phyloP scores from a whole-genome alignment of 2,329 filamentous ascomycete species.

The Teratosphaeria viscida region DNA sequence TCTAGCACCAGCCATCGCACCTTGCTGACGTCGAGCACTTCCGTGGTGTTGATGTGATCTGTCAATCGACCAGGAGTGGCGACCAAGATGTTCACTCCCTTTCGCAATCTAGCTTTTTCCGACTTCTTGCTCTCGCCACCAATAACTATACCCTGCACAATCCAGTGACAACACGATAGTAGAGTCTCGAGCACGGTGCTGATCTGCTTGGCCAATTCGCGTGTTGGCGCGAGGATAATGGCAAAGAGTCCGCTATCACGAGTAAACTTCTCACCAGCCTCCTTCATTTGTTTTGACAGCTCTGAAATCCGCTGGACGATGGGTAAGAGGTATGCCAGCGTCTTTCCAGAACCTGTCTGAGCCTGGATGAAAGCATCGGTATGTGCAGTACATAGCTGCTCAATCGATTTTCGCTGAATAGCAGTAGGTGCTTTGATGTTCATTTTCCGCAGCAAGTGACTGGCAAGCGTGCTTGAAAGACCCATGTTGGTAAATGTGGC shows the following conservation, averaged over 20 bases:
- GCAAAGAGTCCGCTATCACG: slow-evolving; percentile 86
- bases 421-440: slow-evolving; percentile 83
- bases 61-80: slow-evolving; percentile 85
- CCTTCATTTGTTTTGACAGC: slow-evolving; percentile 47
- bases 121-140: slow-evolving; percentile 64
- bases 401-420: slow-evolving; percentile 83
- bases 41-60: slow-evolving; percentile 87
- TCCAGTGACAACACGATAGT: slow-evolving; percentile 82
- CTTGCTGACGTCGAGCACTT: slow-evolving; percentile 75
- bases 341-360: slow-evolving; percentile 95
- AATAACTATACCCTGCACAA: slow-evolving; percentile 78
- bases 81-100: slow-evolving; percentile 90
- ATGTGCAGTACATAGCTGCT: slow-evolving; percentile 68
- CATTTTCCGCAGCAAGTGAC: slow-evolving; percentile 76
- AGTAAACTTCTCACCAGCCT: slow-evolving; percentile 46
- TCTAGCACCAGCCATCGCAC: slow-evolving; percentile 92
- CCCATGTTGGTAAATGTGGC: slow-evolving; percentile 81
- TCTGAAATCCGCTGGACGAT: slow-evolving; percentile 81
- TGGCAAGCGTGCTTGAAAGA: slow-evolving; percentile 67
- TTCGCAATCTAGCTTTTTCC: slow-evolving; percentile 86
- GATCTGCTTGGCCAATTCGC: slow-evolving; percentile 92
- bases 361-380: slow-evolving; percentile 93
- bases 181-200: slow-evolving; percentile 75
- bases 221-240: slow-evolving; percentile 84
- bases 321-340: slow-evolving; percentile 85